Conservation (phyloP, 345 rosid species). For the Linum usitatissimum region DNA sequence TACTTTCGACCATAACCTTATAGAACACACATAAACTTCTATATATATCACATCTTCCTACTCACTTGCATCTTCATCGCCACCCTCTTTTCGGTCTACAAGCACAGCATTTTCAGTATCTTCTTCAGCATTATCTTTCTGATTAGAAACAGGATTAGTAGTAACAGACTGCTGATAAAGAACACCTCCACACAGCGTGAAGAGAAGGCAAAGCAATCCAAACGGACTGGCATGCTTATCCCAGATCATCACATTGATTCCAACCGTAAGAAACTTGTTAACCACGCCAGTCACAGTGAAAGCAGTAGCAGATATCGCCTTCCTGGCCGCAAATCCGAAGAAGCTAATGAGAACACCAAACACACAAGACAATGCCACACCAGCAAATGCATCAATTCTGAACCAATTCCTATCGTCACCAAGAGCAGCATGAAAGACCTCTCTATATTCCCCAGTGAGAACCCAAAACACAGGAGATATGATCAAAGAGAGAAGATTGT, state of each 20-base stretch:
- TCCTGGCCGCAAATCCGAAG: slow-evolving; percentile 92
- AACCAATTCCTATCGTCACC: slow-evolving; percentile 46
- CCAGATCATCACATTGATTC: slow-evolving; percentile 89
- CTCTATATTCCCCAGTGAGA: slow-evolving; percentile 63
- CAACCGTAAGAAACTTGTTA: slow-evolving; percentile 89
- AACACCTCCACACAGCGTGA: slow-evolving; percentile 81
- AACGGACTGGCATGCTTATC: slow-evolving; percentile 90
- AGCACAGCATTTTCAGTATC: slow-evolving; percentile 23
- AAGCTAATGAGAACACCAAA: slow-evolving; percentile 90
- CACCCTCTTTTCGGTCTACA: slow-evolving; percentile 17
- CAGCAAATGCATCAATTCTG: slow-evolving; percentile 44
- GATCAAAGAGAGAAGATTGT: slow-evolving; percentile 78
- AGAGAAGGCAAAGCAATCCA: slow-evolving; percentile 78
- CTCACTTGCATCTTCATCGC: slow-evolving; percentile 15
- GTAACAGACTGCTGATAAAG: slow-evolving; percentile 93
- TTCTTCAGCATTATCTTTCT: slow-evolving; percentile 19
- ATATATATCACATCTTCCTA: slow-evolving; percentile 14
- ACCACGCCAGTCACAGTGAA: slow-evolving; percentile 98
- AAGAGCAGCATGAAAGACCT: slow-evolving; percentile 47
- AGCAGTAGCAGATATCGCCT: slow-evolving; percentile 88
- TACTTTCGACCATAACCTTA: too few species aligned
- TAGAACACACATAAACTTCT: too few species aligned
- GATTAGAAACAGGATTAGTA: slow-evolving; percentile 27
- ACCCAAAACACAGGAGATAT: slow-evolving; percentile 90
- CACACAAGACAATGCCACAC: slow-evolving; percentile 72